Evolutionary conservation across 2,329 filamentous ascomycete genomes (phyloP).

Genomic region (Penicillium hesseltinei): DNA sequence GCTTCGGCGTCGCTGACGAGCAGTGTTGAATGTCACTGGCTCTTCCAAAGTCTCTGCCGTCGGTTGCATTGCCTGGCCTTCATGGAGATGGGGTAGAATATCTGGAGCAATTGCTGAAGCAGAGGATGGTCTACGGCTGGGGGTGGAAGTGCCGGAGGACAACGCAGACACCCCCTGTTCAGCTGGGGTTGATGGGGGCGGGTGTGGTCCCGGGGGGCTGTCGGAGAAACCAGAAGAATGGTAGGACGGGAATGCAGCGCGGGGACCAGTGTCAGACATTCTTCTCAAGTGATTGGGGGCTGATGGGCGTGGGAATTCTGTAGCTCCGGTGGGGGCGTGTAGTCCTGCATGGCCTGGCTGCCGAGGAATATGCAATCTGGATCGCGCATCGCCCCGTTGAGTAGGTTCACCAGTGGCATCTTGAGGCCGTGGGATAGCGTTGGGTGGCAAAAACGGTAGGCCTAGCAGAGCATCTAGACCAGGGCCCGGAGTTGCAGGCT

Average conservation of each 20-base stretch:
- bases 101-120: slow-evolving; percentile 45
- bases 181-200: slow-evolving; percentile 63
- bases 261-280: slow-evolving; percentile 32
- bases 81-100: slow-evolving; percentile 40
- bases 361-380: slow-evolving; percentile 52
- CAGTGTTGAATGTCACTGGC: slow-evolving; percentile 40
- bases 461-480: slow-evolving; percentile 48
- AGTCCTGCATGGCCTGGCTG: slow-evolving; percentile 56
- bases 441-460: slow-evolving; percentile 46
- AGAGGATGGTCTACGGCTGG: slow-evolving; percentile 48
- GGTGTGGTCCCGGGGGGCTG: slow-evolving; percentile 57
- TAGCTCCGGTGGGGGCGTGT: slow-evolving; percentile 48
- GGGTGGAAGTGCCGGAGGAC: slow-evolving; percentile 54
- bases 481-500: slow-evolving; percentile 39
- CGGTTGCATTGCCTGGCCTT: slow-evolving; percentile 38
- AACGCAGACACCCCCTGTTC: slow-evolving; percentile 56
- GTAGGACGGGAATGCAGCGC: slow-evolving; percentile 31
- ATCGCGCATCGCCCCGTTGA: slow-evolving; percentile 54
- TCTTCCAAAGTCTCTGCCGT: slow-evolving; percentile 44
- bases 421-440: slow-evolving; percentile 39
- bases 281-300: slow-evolving; percentile 36
- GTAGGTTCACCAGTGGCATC: slow-evolving; percentile 52
- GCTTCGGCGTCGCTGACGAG: slow-evolving; percentile 56
- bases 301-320: slow-evolving; percentile 55
- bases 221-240: slow-evolving; percentile 51